Conservation (phyloP, 1,284 basidiomycete genomes). For the Amylostereum areolatum region DNA sequence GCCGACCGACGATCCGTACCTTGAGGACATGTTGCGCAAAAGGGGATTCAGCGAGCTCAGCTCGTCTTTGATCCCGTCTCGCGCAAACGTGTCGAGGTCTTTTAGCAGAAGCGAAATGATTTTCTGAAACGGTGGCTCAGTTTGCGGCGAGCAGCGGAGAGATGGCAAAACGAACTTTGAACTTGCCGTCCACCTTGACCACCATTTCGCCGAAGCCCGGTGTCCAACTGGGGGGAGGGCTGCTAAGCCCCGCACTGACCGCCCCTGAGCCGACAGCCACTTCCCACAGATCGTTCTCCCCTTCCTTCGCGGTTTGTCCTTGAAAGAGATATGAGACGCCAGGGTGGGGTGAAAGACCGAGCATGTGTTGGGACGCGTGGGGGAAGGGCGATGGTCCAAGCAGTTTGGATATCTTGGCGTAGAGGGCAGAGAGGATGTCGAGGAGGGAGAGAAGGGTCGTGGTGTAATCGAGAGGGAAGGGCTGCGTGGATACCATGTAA, state of each 20-base stretch:
- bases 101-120: slow-evolving; percentile 69
- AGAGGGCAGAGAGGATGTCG: slow-evolving; percentile 81
- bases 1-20: too few relatives aligned
- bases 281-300: slow-evolving; percentile 50
- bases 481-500: slow-evolving; percentile 34
- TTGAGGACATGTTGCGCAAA: slow-evolving; percentile 39
- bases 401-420: slow-evolving; percentile 76
- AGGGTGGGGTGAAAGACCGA: slow-evolving; percentile 71
- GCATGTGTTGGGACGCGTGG: slow-evolving; percentile 61
- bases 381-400: slow-evolving; percentile 73
- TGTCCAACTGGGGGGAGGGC: slow-evolving; percentile 56
- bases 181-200: slow-evolving; percentile 72
- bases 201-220: slow-evolving; percentile 64
- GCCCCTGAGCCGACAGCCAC: slow-evolving; percentile 48
- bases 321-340: slow-evolving; percentile 75
- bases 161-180: slow-evolving; percentile 55
- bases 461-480: slow-evolving; percentile 81
- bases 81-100: slow-evolving; percentile 76
- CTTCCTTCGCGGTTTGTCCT: slow-evolving; percentile 30
- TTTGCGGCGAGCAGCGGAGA: not conserved
- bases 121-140: slow-evolving; percentile 47
- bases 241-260: slow-evolving; percentile 25
- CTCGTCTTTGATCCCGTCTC: slow-evolving; percentile 76
- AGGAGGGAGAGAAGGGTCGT: slow-evolving; percentile 81
- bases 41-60: slow-evolving; percentile 74